Evolutionary conservation across 441 rosid species (phyloP), one percentile per base, ranked within the genome.

Genomic region (Adansonia rubrostipa): DNA sequence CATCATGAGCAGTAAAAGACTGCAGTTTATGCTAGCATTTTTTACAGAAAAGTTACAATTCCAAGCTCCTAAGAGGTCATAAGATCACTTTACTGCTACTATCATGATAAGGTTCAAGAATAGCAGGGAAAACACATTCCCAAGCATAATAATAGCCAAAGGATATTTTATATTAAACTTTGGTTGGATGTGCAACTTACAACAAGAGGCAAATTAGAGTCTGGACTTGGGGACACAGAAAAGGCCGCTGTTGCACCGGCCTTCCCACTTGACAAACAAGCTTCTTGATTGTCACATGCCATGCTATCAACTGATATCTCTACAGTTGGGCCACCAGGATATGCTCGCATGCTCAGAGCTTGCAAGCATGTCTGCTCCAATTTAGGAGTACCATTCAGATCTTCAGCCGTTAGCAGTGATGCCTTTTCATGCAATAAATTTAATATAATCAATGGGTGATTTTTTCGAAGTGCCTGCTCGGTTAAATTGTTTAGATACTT

Each of bases 361-460:
- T 90, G 90, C 78, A 96, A 87, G 80, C 93, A 96, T 78, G 82
- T 85, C 71, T 85, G 89, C 86, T 94, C 98, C 74, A 88, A 45
- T 84, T 88, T 92, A 24, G 87, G 80, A 63, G 86, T 73, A 15
- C 91, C 91, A 13, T 82, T 86, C 9, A 83, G 80, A 81, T 92
- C 90, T 82, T 87, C 92, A 75, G 88, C 75, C 73, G 77, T 63
- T 79, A 84, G 58, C 76, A 79, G 76, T 9, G 85, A 44, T 51
- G 72, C 77, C 84, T 92, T 94, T 82, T 94, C 94, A 74, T 94
- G 98, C 82, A 77, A 66, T 19, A 94, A 80, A 82, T 94, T 96
- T 48, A 73, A 73, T 80, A 96, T 86, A 63, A 94, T 87, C 80
- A 89, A 82, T 0, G 94, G 97, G 82, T 92, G 92, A 19, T 89